phyloP scores from a whole-genome alignment of 2,329 filamentous ascomycete genomes.

The Diaporthe longicolla region DNA sequence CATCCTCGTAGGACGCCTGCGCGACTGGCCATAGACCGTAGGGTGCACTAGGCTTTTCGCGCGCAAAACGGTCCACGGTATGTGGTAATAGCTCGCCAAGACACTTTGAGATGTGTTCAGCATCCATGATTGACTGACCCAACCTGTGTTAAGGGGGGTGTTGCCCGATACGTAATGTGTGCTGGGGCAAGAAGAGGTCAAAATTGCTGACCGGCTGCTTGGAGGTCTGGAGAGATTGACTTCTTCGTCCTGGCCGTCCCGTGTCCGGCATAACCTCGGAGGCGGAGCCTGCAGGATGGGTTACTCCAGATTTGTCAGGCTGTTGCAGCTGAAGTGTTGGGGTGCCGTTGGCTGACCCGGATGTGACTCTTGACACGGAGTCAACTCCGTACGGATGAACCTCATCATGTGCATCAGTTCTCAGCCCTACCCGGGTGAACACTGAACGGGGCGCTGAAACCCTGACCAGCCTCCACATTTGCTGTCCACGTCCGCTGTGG shows the following conservation, averaged over 20 bases:
- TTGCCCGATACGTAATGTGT: background rate
- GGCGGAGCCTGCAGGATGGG: background rate
- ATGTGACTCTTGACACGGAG: background rate
- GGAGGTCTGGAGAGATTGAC: background rate
- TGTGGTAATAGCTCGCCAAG: constrained; percentile 44
- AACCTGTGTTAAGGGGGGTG: background rate
- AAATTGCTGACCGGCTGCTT: background rate
- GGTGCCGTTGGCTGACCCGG: background rate
- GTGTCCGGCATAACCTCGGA: background rate
- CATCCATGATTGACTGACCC: background rate
- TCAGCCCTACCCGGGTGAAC: background rate
- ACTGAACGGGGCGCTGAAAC: background rate
- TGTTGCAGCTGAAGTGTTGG: background rate
- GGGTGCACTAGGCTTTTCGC: background rate
- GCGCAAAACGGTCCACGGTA: constrained; percentile 43
- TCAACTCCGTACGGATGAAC: no score
- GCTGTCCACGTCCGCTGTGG: background rate
- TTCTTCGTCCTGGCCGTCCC: background rate
- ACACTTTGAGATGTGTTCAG: background rate
- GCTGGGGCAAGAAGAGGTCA: background rate
- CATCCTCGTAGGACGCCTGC: constrained; percentile 3
- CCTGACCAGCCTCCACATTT: background rate
- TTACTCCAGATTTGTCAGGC: background rate
- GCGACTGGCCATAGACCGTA: constrained; percentile 4
- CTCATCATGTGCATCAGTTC: background rate